Evolutionary conservation across 2,329 filamentous ascomycete species (phyloP).

Genomic region (Colletotrichum kahawae): DNA sequence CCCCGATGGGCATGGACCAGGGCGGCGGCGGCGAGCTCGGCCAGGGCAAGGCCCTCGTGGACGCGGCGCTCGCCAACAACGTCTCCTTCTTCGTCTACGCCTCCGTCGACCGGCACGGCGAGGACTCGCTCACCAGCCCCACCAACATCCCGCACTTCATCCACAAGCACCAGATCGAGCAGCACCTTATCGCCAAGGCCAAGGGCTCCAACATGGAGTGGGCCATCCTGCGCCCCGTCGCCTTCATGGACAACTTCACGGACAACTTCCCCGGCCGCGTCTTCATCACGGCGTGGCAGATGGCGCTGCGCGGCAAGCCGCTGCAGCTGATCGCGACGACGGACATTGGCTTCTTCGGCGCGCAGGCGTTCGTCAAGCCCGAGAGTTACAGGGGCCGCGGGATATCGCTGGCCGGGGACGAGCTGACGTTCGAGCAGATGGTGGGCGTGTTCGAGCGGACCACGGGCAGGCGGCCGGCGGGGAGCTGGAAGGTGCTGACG

Average conservation of each 20-base stretch:
- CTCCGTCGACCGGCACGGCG: conserved; percentile 65
- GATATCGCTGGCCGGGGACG: conserved; percentile 47
- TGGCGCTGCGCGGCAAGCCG: conserved; percentile 33
- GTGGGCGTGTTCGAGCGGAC: conserved; percentile 34
- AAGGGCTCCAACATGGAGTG: conserved; percentile 34
- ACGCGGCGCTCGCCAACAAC: conserved; percentile 56
- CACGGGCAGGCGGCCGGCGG: conserved; percentile 32
- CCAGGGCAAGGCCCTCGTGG: conserved; percentile 62
- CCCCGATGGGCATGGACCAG: conserved; percentile 29
- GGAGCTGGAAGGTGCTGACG: conserved; percentile 33
- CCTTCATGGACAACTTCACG: conserved; percentile 45
- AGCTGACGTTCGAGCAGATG: conserved; percentile 37
- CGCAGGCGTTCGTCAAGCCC: conserved; percentile 37
- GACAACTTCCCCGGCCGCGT: conserved; percentile 33
- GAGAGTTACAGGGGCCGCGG: conserved; percentile 33
- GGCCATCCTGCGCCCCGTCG: conserved; percentile 42
- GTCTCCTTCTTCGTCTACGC: conserved; percentile 66
- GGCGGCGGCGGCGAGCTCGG: conserved; percentile 44
- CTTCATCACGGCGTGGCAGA: conserved; percentile 36
- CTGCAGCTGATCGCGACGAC: conserved; percentile 38
- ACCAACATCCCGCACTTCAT: conserved; percentile 68
- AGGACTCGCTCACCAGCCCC: conserved; percentile 51
- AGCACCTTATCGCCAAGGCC: conserved; percentile 56
- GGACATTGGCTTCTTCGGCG: conserved; percentile 45
- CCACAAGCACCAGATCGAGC: conserved; percentile 64